A percentile compares a stretch with the other conserved stretches of the same genome.
These are phyloP conservation scores for Yarrowia divulgata DNA, from an alignment of 805 yeast genomes.

Conservation along the genomic window DNA sequence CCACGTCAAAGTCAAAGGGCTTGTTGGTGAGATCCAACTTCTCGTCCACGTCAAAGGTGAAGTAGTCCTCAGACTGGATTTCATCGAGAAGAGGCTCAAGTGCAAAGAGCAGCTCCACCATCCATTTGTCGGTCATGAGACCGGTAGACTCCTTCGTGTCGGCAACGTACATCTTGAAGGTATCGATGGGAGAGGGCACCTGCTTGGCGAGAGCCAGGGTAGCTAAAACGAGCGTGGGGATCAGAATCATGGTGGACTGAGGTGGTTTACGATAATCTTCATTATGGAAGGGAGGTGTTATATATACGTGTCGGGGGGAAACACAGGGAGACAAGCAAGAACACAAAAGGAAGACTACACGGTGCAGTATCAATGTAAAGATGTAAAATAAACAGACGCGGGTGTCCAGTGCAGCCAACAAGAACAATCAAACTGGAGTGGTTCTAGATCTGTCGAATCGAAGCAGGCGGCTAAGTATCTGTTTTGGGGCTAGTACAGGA, in stretches of 20 bases:
- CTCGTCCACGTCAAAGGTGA: conserved; percentile 1
- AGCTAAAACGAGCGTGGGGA: conserved; percentile 19
- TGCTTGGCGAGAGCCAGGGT: conserved; percentile 15
- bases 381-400: not conserved
- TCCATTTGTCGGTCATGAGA: not conserved
- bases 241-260: not conserved
- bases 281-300: no score
- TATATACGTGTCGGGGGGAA: not conserved
- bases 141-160: not conserved
- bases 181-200: conserved; percentile 7
- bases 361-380: not conserved
- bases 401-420: no score
- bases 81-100: not conserved
- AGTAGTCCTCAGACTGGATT: conserved; percentile 8
- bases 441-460: not conserved
- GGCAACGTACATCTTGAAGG: not conserved
- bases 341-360: not conserved
- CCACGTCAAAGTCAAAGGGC: not conserved
- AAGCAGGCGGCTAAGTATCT: no score
- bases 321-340: not conserved
- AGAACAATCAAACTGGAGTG: not conserved
- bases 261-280: not conserved
- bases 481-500: no score
- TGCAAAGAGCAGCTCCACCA: not conserved
- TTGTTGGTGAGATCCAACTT: not conserved